These are phyloP conservation scores for Selaginella moellendorffii DNA, from an alignment of 75 land plant species.

Conservation along the genomic window DNA sequence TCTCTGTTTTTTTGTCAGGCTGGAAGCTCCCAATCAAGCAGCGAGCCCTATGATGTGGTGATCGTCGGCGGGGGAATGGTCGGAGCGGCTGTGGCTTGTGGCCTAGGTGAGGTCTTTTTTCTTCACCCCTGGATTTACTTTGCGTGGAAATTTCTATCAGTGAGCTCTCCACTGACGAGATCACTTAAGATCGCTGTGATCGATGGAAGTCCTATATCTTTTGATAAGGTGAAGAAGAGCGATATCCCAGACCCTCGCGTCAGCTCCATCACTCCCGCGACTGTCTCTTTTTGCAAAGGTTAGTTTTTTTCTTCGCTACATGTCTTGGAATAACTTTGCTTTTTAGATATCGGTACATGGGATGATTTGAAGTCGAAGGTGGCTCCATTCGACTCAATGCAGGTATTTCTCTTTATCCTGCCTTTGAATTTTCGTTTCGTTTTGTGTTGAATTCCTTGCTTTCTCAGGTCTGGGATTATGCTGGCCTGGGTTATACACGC, in stretches of 20 bases:
- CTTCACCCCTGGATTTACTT: neutral
- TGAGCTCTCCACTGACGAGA: conserved; percentile 58
- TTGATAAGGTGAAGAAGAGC: conserved; percentile 20
- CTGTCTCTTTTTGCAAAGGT: conserved; percentile 85
- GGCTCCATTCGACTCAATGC: conserved; percentile 88
- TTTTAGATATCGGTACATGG: conserved; percentile 85
- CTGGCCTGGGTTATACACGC: conserved; percentile 70
- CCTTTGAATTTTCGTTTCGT: too few relatives aligned
- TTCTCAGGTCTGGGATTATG: conserved; percentile 87
- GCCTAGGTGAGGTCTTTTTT: conserved; percentile 37
- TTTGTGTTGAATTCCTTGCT: neutral
- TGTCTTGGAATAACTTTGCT: neutral
- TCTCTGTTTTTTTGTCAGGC: neutral
- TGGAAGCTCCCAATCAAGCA: neutral
- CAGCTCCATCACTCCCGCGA: conserved; percentile 84
- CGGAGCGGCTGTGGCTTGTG: conserved; percentile 87
- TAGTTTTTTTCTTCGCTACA: conserved; percentile 9
- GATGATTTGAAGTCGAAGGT: conserved; percentile 49
- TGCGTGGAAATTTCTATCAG: conserved; percentile 21
- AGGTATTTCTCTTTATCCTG: conserved; percentile 48
- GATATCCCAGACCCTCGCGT: conserved; percentile 78
- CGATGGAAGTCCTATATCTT: conserved; percentile 62
- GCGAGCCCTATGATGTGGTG: conserved; percentile 45
- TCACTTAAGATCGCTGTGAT: conserved; percentile 65
- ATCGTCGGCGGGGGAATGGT: conserved; percentile 98